A percentile compares a stretch with the other conserved stretches of the same genome.
These are phyloP conservation scores for Arctium minus DNA, from an alignment of 129 eudicot species.

Conservation along the genomic window DNA sequence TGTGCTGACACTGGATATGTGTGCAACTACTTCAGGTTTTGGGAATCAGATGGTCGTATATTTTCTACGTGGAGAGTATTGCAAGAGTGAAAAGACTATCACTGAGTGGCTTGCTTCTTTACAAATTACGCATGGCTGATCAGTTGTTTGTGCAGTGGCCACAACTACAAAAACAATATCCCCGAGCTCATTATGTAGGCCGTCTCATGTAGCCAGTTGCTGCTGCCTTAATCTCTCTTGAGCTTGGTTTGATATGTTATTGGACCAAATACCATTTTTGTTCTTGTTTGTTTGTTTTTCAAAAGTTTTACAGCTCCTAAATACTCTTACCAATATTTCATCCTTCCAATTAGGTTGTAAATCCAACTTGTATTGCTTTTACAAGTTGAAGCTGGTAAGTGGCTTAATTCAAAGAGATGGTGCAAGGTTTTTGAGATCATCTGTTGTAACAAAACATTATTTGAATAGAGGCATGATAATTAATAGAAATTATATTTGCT, in stretches of 20 bases:
- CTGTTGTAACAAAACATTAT: background rate
- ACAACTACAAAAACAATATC: conserved; percentile 64
- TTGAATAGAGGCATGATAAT: background rate
- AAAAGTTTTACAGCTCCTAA: background rate
- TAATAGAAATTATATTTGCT: too few relatives aligned
- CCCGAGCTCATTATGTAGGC: conserved; percentile 74
- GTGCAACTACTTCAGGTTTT: conserved; percentile 40
- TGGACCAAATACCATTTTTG: background rate
- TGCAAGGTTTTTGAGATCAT: background rate
- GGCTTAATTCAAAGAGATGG: background rate
- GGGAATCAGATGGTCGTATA: conserved; percentile 84
- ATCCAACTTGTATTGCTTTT: background rate
- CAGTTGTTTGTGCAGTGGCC: conserved; percentile 95
- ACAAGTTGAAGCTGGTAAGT: background rate
- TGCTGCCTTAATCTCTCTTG: background rate
- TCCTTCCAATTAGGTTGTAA: background rate
- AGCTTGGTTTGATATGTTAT: background rate
- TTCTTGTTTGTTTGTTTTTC: background rate
- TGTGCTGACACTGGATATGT: background rate
- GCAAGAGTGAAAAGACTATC: conserved; percentile 86
- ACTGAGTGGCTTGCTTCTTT: conserved; percentile 76
- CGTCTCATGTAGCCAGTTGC: conserved; percentile 54
- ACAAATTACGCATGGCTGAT: conserved; percentile 77
- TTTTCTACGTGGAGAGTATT: conserved; percentile 91
- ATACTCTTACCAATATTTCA: background rate